Conservation (phyloP, 202 grass and related monocot species). For the Musa balbisiana region DNA sequence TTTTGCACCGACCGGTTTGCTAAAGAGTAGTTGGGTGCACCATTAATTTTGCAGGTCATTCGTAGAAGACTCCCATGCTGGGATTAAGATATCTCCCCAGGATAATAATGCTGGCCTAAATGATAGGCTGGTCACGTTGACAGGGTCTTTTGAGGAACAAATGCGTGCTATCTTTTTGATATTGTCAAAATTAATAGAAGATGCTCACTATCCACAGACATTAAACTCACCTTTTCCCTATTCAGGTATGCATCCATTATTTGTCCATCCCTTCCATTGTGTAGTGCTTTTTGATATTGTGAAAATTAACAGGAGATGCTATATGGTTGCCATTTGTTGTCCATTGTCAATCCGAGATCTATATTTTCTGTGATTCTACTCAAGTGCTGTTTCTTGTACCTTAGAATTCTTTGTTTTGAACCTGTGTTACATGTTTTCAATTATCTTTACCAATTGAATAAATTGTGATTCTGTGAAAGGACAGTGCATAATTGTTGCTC, state of each 20-base stretch:
- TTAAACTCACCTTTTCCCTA: slow-evolving; percentile 91
- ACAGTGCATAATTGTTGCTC: too few relatives aligned
- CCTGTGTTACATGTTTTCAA: background rate
- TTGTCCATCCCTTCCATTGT: background rate
- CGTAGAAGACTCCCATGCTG: slow-evolving; percentile 86
- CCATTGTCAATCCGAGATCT: too few relatives aligned
- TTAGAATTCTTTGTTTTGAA: too few relatives aligned
- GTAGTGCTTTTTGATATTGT: background rate
- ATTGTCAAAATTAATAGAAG: slow-evolving; percentile 80
- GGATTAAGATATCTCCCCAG: slow-evolving; percentile 96
- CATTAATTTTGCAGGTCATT: slow-evolving; percentile 48
- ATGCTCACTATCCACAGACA: slow-evolving; percentile 89
- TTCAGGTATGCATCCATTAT: slow-evolving; percentile 42
- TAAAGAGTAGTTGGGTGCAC: background rate
- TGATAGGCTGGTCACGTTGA: slow-evolving; percentile 92
- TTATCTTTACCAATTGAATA: too few relatives aligned
- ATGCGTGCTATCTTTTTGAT: slow-evolving; percentile 81
- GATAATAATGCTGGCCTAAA: slow-evolving; percentile 88
- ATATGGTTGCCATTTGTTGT: background rate
- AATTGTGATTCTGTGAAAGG: too few relatives aligned
- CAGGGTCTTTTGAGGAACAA: slow-evolving; percentile 70
- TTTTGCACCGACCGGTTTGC: too few relatives aligned
- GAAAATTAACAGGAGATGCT: slow-evolving; percentile 2
- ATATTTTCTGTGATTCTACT: too few relatives aligned
- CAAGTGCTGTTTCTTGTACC: too few relatives aligned